These are phyloP conservation scores for Boletus rubropictus DNA, from an alignment of 768 basidiomycete species.

Conservation along the genomic window DNA sequence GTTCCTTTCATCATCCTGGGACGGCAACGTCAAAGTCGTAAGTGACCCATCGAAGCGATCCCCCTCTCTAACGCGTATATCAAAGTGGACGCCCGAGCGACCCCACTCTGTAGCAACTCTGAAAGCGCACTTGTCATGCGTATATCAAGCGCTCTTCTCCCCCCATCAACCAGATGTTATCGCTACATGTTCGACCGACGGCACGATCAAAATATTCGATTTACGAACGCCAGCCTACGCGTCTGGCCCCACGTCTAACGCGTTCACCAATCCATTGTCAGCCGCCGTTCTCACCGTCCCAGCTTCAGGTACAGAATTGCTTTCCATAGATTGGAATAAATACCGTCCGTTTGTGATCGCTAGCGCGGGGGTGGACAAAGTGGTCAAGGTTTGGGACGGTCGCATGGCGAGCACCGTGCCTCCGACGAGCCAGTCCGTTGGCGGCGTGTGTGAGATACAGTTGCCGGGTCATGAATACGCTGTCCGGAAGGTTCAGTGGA, in stretches of 20 bases:
- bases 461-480: slow-evolving; percentile 87
- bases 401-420: slow-evolving; percentile 68
- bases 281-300: slow-evolving; percentile 73
- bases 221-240: slow-evolving; percentile 59
- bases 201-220: slow-evolving; percentile 80
- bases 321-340: slow-evolving; percentile 90
- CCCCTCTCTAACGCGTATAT: neutral
- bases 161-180: slow-evolving; percentile 82
- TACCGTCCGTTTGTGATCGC: slow-evolving; percentile 76
- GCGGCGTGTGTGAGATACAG: slow-evolving; percentile 64
- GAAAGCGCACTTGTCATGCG: slow-evolving; percentile 77
- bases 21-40: slow-evolving; percentile 84
- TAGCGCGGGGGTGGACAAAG: slow-evolving; percentile 73
- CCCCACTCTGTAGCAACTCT: slow-evolving; percentile 76
- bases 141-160: slow-evolving; percentile 89
- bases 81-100: slow-evolving; percentile 82
- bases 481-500: slow-evolving; percentile 85
- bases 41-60: slow-evolving; percentile 24
- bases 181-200: slow-evolving; percentile 83
- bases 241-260: slow-evolving; percentile 43
- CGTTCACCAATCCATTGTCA: slow-evolving; percentile 62
- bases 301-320: slow-evolving; percentile 71
- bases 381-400: slow-evolving; percentile 78
- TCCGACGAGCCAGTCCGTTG: slow-evolving; percentile 47
- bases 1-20: slow-evolving; percentile 88